Percentiles rank a stretch among this genome's conserved stretches.
phyloP scores from a whole-genome alignment of 106 monocot genomes.

The Dendrobium nobile region DNA sequence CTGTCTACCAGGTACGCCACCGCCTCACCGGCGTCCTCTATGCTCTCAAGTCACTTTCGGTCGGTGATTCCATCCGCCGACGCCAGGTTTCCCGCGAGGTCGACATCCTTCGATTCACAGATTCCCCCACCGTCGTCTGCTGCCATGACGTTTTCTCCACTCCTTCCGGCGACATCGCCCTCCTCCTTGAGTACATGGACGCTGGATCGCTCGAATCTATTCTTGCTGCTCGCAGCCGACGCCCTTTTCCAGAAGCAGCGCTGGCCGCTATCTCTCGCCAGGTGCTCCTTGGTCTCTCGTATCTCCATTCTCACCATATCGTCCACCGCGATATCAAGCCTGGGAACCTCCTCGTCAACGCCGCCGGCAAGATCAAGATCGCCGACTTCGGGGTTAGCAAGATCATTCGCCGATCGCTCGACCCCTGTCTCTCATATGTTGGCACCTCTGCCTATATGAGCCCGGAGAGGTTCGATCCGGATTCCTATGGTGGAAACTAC shows the following conservation, averaged over 20 bases:
- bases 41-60: slow-evolving; percentile 55
- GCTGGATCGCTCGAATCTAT: slow-evolving; percentile 30
- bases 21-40: slow-evolving; percentile 26
- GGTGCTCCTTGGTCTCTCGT: slow-evolving; percentile 26
- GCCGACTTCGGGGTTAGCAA: slow-evolving; percentile 64
- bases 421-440: slow-evolving; percentile 47
- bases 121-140: slow-evolving; percentile 42
- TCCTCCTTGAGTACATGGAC: slow-evolving; percentile 41
- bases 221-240: background rate
- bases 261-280: slow-evolving; percentile 42
- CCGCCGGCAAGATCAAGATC: slow-evolving; percentile 57
- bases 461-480: slow-evolving; percentile 68
- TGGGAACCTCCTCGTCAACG: slow-evolving; percentile 30
- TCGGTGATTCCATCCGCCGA: slow-evolving; percentile 4
- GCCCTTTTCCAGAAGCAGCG: slow-evolving; percentile 29
- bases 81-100: slow-evolving; percentile 27
- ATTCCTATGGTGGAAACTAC: slow-evolving; percentile 33
- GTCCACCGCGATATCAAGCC: slow-evolving; percentile 50
- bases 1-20: slow-evolving; percentile 68
- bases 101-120: slow-evolving; percentile 39
- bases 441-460: slow-evolving; percentile 84
- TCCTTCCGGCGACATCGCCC: slow-evolving; percentile 28
- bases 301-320: slow-evolving; percentile 45
- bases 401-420: slow-evolving; percentile 31
- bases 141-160: slow-evolving; percentile 20